Evolutionary conservation across 805 yeast genomes (phyloP).

Genomic region (Teunomyces funiuensis): DNA sequence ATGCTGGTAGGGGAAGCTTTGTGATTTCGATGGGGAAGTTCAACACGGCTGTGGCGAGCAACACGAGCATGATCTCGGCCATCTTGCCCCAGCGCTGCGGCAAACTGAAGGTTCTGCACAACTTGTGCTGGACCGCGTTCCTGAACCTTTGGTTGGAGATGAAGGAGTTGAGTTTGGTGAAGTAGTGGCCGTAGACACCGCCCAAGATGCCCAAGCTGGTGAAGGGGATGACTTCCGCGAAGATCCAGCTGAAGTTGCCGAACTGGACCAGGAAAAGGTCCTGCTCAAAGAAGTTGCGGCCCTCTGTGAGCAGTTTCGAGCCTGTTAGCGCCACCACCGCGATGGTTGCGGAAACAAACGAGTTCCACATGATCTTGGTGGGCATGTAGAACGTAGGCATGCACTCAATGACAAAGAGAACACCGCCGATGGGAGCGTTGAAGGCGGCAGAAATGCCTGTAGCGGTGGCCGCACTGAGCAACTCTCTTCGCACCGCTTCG

Average conservation of each 20-base stretch:
- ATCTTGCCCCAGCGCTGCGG: conserved; percentile 25
- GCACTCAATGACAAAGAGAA: conserved; percentile 71
- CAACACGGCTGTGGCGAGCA: conserved; percentile 51
- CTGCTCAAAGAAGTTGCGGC: conserved; percentile 44
- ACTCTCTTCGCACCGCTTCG: conserved; percentile 65
- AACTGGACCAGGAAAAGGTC: conserved; percentile 60
- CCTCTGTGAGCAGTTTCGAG: conserved; percentile 39
- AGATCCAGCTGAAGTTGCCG: conserved; percentile 70
- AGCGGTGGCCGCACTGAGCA: conserved; percentile 73
- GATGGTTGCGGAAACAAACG: conserved; percentile 76
- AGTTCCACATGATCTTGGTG: conserved; percentile 73
- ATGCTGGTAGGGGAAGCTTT: conserved; percentile 53
- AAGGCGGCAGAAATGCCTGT: conserved; percentile 85
- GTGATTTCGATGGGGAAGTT: conserved; percentile 58
- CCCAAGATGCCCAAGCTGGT: conserved; percentile 68
- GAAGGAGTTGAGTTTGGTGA: conserved; percentile 47
- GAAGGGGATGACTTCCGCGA: conserved; percentile 71
- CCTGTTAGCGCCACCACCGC: conserved; percentile 60
- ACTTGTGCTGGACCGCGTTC: conserved; percentile 17
- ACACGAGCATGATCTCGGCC: conserved; percentile 50
- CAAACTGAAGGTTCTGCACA: conserved; percentile 21
- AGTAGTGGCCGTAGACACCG: conserved; percentile 61
- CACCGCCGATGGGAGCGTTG: conserved; percentile 87
- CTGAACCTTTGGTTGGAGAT: conserved; percentile 34
- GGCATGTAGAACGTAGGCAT: conserved; percentile 63